Percentiles rank a stretch among this genome's conserved stretches.
phyloP scores from a whole-genome alignment of 1,139 yeast species.

The Sugiyamaella novakii region DNA sequence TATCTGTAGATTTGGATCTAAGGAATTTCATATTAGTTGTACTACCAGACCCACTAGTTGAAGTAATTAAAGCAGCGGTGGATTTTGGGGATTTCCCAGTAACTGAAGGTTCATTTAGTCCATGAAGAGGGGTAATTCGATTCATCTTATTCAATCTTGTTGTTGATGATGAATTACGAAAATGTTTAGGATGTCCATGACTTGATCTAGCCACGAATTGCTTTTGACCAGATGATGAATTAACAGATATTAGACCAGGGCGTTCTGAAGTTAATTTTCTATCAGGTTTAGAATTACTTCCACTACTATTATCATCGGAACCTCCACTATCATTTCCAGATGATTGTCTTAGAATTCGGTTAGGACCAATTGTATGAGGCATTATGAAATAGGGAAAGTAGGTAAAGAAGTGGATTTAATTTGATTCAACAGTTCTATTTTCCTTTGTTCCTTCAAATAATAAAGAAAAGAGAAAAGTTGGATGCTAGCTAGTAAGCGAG shows the following conservation, averaged over 20 bases:
- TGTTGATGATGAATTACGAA: slow-evolving; percentile 25
- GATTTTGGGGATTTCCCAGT: slow-evolving; percentile 13
- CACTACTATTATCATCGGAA: slow-evolving; percentile 17
- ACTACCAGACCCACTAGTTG: not conserved
- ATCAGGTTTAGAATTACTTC: slow-evolving; percentile 1
- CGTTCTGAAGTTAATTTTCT: not conserved
- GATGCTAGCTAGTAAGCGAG: no score
- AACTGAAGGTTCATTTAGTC: slow-evolving; percentile 2
- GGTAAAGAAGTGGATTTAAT: not conserved
- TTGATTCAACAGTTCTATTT: no score
- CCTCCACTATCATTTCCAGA: slow-evolving; percentile 15
- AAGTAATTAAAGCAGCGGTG: not conserved
- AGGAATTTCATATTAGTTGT: slow-evolving; percentile 16
- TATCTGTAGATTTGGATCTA: slow-evolving; percentile 22
- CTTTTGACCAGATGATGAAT: slow-evolving; percentile 17
- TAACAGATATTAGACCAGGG: slow-evolving; percentile 1
- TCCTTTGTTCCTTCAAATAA: no score
- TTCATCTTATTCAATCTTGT: slow-evolving; percentile 25
- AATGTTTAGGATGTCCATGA: slow-evolving; percentile 24
- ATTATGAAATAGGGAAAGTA: not conserved
- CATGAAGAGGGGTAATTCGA: slow-evolving; percentile 21
- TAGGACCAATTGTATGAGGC: slow-evolving; percentile 12
- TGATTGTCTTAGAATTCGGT: slow-evolving; percentile 1
- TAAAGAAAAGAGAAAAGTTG: no score
- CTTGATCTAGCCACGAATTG: slow-evolving; percentile 25